phyloP scores from a whole-genome alignment of 2,329 filamentous ascomycete genomes.

The Macrophomina phaseolina region DNA sequence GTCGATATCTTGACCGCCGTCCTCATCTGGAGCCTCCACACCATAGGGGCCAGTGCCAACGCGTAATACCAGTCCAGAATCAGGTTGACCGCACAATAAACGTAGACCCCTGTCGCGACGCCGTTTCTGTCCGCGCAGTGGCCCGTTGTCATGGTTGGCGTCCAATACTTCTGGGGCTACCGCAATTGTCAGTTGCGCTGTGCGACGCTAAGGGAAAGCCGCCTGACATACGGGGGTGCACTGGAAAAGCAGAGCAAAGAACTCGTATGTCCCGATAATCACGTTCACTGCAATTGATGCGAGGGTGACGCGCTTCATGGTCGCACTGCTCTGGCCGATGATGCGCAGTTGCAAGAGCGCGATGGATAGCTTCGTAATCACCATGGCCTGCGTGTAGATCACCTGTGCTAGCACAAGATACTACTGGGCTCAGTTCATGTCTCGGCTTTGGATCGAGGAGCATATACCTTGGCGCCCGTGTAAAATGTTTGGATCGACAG shows the following conservation, averaged over 20 bases:
- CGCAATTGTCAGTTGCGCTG: background rate
- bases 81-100: conserved; percentile 6
- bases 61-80: conserved; percentile 20
- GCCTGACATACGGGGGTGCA: background rate
- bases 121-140: background rate
- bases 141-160: background rate
- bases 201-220: background rate
- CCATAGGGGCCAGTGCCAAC: conserved; percentile 12
- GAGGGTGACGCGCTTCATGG: background rate
- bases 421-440: background rate
- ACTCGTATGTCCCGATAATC: conserved; percentile 11
- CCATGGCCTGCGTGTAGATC: background rate
- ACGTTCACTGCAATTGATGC: conserved; percentile 11
- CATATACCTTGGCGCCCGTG: background rate
- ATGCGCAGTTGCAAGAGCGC: conserved; percentile 15
- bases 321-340: conserved; percentile 5
- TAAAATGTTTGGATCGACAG: background rate
- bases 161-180: conserved; percentile 4
- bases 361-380: conserved; percentile 16
- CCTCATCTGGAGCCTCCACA: conserved; percentile 16
- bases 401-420: conserved; percentile 5
- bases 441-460: background rate
- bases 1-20: conserved; percentile 11
- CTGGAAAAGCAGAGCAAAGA: conserved; percentile 18
- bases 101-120: conserved; percentile 11